A percentile compares a stretch with the other conserved stretches of the same genome.
phyloP scores from a whole-genome alignment of 2,329 filamentous ascomycete genomes.

The Diaporthe sp. region DNA sequence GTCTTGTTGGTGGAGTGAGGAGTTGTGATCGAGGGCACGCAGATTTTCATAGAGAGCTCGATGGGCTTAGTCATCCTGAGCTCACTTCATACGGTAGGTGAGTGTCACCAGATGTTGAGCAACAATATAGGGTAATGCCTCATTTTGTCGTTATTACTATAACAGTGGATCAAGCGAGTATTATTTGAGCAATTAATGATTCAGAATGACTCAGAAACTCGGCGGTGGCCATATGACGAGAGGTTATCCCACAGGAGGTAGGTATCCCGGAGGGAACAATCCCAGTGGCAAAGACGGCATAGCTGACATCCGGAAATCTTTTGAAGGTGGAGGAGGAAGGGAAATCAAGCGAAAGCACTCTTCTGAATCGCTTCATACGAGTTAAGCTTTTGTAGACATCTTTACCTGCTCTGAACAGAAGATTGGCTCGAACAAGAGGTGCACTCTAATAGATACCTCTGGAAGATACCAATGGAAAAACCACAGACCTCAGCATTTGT shows the following conservation, averaged over 20 bases:
- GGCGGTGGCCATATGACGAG: background rate
- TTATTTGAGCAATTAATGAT: background rate
- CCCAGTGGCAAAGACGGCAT: background rate
- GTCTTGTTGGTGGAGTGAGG: background rate
- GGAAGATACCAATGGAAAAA: too few relatives aligned
- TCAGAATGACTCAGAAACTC: background rate
- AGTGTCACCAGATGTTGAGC: background rate
- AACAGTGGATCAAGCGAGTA: too few relatives aligned
- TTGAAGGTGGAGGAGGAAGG: background rate
- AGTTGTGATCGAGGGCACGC: background rate
- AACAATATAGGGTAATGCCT: background rate
- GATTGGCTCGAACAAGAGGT: background rate
- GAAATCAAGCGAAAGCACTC: background rate
- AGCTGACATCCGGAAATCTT: background rate
- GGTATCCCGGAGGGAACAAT: background rate
- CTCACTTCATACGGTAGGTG: background rate
- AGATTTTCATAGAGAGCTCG: conserved; percentile 9
- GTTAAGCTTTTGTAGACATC: background rate
- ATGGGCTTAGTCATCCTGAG: conserved; percentile 17
- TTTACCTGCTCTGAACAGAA: background rate
- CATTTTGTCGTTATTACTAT: background rate
- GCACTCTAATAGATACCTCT: background rate
- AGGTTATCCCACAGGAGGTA: background rate
- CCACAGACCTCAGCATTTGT: too few relatives aligned
- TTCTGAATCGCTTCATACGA: background rate